Conservation (phyloP, 805 yeast species). For the Candida nitratophila region DNA sequence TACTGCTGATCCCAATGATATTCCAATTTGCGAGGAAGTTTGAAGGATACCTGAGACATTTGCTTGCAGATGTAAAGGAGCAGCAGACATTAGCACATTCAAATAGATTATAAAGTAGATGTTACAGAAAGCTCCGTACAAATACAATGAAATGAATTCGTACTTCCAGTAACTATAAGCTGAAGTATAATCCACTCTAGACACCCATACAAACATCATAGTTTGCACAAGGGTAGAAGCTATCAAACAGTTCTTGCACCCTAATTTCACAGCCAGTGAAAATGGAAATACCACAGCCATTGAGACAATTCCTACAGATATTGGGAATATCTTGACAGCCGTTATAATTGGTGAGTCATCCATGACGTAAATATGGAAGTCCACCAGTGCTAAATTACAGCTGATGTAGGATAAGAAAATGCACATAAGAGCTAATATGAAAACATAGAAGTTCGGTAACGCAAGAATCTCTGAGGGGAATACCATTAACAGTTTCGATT, state of each 20-base stretch:
- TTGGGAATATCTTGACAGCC: conserved; percentile 29
- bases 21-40: too few species aligned
- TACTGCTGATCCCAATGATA: not conserved
- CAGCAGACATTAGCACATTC: conserved; percentile 5
- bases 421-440: conserved; percentile 5
- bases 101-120: conserved; percentile 27
- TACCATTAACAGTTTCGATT: conserved; percentile 10
- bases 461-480: conserved; percentile 14
- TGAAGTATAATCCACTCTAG: conserved; percentile 10
- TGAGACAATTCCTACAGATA: conserved; percentile 22
- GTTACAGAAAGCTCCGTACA: conserved; percentile 16
- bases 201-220: conserved; percentile 13
- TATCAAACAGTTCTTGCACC: conserved; percentile 11
- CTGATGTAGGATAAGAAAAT: conserved; percentile 2
- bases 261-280: conserved; percentile 12
- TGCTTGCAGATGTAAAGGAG: too few species aligned
- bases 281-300: conserved; percentile 19
- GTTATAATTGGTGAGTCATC: conserved; percentile 26
- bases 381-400: conserved; percentile 6
- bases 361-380: conserved; percentile 22
- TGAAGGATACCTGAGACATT: too few species aligned
- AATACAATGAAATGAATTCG: conserved; percentile 17
- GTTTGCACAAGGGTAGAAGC: conserved; percentile 6
- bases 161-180: conserved; percentile 16
- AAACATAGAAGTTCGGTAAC: conserved; percentile 15